Base-by-base conservation (phyloP, 768 basidiomycete genomes). In the Macrolepiota dolichaula region DNA sequence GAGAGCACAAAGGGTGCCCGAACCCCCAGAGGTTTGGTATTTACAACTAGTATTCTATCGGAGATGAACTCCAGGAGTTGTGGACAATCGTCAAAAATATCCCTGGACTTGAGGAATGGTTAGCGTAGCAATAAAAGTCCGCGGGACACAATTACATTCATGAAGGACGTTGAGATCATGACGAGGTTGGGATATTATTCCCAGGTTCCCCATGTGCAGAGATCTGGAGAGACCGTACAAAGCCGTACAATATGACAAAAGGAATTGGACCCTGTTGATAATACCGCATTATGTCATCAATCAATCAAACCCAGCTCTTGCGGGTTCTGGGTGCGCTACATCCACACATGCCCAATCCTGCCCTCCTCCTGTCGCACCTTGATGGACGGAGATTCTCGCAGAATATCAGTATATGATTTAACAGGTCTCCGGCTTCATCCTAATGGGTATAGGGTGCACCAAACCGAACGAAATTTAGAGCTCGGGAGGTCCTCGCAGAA, bases 401-500 rank as follows among this genome's bases (percentile, higher is more conserved):
- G 73, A 55, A 85, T 74, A 62, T 88, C 87, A 0, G 81, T 88
- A 19, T 86, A 84, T 69, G 89, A 91, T 68, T 78, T 84, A 37
- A 77, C 88, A 0, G 78, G 80, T 46, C 81, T 90, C n/a, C 82
- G 86, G 36, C 69, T 91, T 3, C 87, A 85, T 61, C 81, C 83
- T 22, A 83, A 88, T 66, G 88, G 87, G 4, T 78, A 78, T 24
- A 84, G 88, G 42, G 84, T 89, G 3, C 74, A 79, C 47, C 81
- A 77, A 59, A 71, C 72, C n/a, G 68, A 76, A 3, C 63, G 55
- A 4, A 82, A 79, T 44, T 61, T 69, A 1, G 67, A 69, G 25
- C 68, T 65, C 5, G 73, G 76, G 59, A 74, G 36, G 29, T 44
- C 71, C 32, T 71, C 65, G 35, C 68, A 69, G 47, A 70, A 76